Conservation (phyloP, 257 asterid genomes). For the Scutellaria galericulata region DNA sequence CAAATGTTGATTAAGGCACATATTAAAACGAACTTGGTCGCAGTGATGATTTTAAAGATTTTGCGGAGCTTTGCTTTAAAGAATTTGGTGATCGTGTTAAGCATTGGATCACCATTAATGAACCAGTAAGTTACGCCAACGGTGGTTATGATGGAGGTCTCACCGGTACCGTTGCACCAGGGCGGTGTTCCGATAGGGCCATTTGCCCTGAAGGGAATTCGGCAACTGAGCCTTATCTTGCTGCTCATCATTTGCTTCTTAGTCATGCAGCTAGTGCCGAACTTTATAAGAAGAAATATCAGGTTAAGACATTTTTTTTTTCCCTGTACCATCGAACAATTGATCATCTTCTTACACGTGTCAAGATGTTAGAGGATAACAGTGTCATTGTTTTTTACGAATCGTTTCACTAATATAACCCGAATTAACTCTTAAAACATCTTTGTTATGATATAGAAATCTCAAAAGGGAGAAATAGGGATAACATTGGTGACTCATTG, state of each 20-base stretch:
- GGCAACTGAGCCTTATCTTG: constrained; percentile 65
- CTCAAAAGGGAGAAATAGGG: constrained; percentile 68
- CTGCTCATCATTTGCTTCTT: constrained; percentile 55
- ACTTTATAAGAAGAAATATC: constrained; percentile 51
- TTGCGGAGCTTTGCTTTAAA: constrained; percentile 53
- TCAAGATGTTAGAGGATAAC: too few relatives aligned
- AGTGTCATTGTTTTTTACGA: too few relatives aligned
- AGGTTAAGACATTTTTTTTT: constrained; percentile 36
- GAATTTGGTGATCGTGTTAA: constrained; percentile 69
- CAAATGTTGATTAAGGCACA: not conserved
- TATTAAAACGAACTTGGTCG: not conserved
- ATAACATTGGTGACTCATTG: constrained; percentile 43
- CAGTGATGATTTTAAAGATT: constrained; percentile 64
- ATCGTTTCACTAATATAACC: too few relatives aligned
- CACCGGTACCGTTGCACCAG: constrained; percentile 51
- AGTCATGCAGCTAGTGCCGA: constrained; percentile 53
- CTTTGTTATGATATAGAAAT: constrained; percentile 35
- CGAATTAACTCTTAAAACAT: too few relatives aligned
- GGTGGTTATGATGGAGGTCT: constrained; percentile 57
- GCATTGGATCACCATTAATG: constrained; percentile 64
- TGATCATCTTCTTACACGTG: not conserved
- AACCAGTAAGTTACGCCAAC: constrained; percentile 39
- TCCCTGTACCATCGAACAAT: not conserved
- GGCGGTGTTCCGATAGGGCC: constrained; percentile 56
- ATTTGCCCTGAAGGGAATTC: constrained; percentile 56